Percentiles rank a stretch among this genome's conserved stretches.
Conservation (phyloP, 345 rosid genomes). For the Citrus glauca region DNA sequence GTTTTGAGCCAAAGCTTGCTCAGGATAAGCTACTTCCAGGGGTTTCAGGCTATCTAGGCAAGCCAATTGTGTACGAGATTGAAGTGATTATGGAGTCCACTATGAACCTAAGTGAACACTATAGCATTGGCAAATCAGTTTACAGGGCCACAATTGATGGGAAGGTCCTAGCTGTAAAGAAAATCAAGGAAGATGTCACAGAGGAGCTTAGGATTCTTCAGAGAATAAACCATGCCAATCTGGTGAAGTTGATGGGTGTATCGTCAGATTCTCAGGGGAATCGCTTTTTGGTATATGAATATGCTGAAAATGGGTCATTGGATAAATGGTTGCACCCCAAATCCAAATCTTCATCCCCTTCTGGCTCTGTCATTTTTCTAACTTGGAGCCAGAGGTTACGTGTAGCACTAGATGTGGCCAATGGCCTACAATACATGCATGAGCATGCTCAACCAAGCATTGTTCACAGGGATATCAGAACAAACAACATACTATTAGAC, state of each 20-base stretch:
- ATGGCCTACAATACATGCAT: conserved; percentile 58
- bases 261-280: conserved; percentile 35
- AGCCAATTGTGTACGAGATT: conserved; percentile 41
- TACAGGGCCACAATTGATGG: conserved; percentile 47
- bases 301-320: conserved; percentile 55
- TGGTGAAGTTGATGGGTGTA: conserved; percentile 50
- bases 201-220: conserved; percentile 52
- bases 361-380: conserved; percentile 24
- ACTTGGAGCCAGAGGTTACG: conserved; percentile 53
- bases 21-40: conserved; percentile 51
- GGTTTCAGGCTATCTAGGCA: conserved; percentile 49
- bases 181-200: conserved; percentile 34
- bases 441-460: conserved; percentile 59
- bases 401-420: conserved; percentile 56
- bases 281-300: conserved; percentile 59
- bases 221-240: conserved; percentile 60
- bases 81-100: conserved; percentile 46
- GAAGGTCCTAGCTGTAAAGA: conserved; percentile 46
- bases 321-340: conserved; percentile 43
- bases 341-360: conserved; percentile 25
- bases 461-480: conserved; percentile 47
- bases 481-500: conserved; percentile 54
- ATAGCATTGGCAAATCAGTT: conserved; percentile 44
- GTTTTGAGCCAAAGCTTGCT: conserved; percentile 26
- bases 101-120: conserved; percentile 35